phyloP scores from a whole-genome alignment of 2,329 filamentous ascomycete genomes.

The Trichoderma afroharzianum region DNA sequence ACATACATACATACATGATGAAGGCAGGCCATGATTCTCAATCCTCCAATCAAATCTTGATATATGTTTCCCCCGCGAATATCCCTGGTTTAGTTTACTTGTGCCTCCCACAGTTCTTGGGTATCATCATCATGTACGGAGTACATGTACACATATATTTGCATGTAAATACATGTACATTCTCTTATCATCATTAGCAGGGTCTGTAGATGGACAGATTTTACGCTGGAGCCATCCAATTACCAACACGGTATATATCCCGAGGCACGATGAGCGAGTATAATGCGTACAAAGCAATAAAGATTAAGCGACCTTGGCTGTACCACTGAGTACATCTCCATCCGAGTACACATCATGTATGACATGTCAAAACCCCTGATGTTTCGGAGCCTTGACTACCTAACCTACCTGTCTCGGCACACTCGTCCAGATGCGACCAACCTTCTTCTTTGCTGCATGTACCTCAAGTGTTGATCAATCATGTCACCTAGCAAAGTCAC shows the following conservation, averaged over 20 bases:
- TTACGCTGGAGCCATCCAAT: not conserved
- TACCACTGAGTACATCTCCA: not conserved
- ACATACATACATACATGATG: not conserved
- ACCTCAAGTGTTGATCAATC: not conserved
- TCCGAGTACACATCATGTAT: not conserved
- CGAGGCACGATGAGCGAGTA: not conserved
- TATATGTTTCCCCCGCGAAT: not conserved
- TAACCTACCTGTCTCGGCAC: slow-evolving; percentile 1
- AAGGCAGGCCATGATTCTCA: not conserved
- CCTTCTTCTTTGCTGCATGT: slow-evolving; percentile 1
- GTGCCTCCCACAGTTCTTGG: not conserved
- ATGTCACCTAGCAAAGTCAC: not conserved
- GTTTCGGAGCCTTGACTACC: slow-evolving; percentile 6
- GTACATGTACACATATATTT: not conserved
- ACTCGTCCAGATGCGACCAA: slow-evolving; percentile 8
- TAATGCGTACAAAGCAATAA: not conserved
- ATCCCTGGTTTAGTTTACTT: not conserved
- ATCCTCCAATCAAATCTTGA: not conserved
- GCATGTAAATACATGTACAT: not conserved
- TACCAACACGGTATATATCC: not conserved
- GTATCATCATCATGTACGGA: not conserved
- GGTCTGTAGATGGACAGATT: not conserved
- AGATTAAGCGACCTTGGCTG: not conserved
- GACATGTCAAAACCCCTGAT: not conserved
- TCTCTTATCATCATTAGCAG: not conserved